Percentiles rank a stretch among this genome's conserved stretches.
These are phyloP conservation scores for Ogataea corticis DNA, from an alignment of 805 yeast species.

Conservation along the genomic window DNA sequence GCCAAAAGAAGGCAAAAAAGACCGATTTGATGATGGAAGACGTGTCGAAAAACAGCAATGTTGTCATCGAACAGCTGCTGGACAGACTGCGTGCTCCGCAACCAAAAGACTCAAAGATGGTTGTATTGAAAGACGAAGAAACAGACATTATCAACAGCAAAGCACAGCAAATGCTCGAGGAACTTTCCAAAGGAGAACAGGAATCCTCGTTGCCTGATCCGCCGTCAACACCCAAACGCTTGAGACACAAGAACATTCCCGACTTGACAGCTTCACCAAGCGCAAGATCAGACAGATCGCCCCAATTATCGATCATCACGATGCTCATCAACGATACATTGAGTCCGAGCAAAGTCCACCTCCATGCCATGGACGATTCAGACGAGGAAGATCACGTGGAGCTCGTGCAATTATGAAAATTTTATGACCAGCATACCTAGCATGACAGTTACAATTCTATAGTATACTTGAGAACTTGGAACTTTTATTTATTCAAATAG, in stretches of 20 bases:
- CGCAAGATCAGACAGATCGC: conserved; percentile 1
- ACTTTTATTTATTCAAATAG: conserved; percentile 4
- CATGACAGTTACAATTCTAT: too few relatives aligned
- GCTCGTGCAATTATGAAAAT: neutral
- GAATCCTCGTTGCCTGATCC: neutral
- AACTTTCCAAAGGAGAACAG: conserved; percentile 6
- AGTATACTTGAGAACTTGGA: neutral
- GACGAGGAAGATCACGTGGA: conserved; percentile 10
- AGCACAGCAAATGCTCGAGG: conserved; percentile 27
- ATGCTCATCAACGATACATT: conserved; percentile 24
- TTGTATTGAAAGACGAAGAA: conserved; percentile 13
- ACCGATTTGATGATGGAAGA: neutral
- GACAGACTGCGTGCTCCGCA: conserved; percentile 22
- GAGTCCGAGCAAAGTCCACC: conserved; percentile 16
- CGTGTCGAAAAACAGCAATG: neutral
- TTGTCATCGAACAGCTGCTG: conserved; percentile 26
- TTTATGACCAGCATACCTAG: conserved; percentile 1
- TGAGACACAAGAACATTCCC: conserved; percentile 1
- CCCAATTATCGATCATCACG: conserved; percentile 24
- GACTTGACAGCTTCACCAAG: conserved; percentile 4
- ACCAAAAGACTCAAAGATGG: conserved; percentile 1
- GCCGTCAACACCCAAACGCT: conserved; percentile 6
- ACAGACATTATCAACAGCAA: conserved; percentile 17
- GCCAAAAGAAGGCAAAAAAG: conserved; percentile 15
- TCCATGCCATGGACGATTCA: conserved; percentile 12